A percentile compares a stretch with the other conserved stretches of the same genome.
These are phyloP conservation scores for Hanseniaspora pseudoguilliermondii DNA, from an alignment of 805 yeast species.

Conservation along the genomic window DNA sequence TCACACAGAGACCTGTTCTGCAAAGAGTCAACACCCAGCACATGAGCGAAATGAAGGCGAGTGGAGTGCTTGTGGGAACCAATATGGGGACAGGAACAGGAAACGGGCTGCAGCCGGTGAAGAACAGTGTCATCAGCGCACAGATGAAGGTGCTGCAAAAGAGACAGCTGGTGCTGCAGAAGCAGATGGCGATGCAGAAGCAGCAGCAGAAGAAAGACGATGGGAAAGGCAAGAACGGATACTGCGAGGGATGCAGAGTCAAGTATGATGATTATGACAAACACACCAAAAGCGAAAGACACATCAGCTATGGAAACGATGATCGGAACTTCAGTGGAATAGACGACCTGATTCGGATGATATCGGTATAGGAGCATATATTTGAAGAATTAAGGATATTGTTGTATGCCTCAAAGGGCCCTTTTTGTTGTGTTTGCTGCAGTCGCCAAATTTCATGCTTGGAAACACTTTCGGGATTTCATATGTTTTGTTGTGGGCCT, in stretches of 20 bases:
- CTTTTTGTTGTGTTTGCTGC: too few relatives aligned
- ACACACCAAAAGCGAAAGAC: constrained; percentile 59
- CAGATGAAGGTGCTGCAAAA: constrained; percentile 17
- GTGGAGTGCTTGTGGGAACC: constrained; percentile 24
- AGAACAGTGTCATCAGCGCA: neutral
- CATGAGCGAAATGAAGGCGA: constrained; percentile 27
- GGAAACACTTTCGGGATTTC: too few relatives aligned
- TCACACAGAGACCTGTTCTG: neutral
- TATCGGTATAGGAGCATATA: neutral
- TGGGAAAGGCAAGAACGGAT: constrained; percentile 41
- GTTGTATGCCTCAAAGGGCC: too few relatives aligned
- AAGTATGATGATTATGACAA: constrained; percentile 68
- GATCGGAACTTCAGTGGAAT: constrained; percentile 61
- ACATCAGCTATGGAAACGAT: constrained; percentile 64
- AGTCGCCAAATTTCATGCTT: too few relatives aligned
- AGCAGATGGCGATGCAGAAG: neutral
- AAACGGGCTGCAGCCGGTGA: constrained; percentile 15
- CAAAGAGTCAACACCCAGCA: neutral
- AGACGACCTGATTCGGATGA: constrained; percentile 45
- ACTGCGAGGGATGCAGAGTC: constrained; percentile 86
- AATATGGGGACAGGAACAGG: constrained; percentile 25
- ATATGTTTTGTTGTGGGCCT: too few relatives aligned
- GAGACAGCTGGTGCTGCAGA: constrained; percentile 12
- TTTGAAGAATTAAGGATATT: too few relatives aligned
- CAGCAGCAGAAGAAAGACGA: constrained; percentile 13